phyloP scores from a whole-genome alignment of 768 basidiomycete species.

The Hydnomerulius pinastri region DNA sequence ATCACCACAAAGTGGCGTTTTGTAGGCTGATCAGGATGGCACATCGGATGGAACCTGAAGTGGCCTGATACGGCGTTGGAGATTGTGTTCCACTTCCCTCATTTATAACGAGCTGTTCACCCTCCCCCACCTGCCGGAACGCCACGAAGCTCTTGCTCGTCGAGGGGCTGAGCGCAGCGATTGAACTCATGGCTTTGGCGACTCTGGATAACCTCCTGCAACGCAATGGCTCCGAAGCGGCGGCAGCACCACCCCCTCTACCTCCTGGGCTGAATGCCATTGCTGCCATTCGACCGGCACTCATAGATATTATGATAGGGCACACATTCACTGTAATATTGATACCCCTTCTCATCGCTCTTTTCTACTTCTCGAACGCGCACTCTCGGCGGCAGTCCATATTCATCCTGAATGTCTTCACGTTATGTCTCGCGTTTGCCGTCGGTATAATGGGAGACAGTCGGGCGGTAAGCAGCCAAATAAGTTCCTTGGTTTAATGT shows the following conservation, averaged over 20 bases:
- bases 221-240: background rate
- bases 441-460: conserved; percentile 12
- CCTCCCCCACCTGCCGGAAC: no score
- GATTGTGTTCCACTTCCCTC: no score
- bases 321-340: conserved; percentile 16
- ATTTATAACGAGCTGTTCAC: no score
- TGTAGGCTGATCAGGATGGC: no score
- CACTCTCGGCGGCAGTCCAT: conserved; percentile 15
- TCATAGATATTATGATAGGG: conserved; percentile 21
- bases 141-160: no score
- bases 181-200: background rate
- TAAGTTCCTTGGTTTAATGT: background rate
- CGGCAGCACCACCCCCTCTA: background rate
- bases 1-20: no score
- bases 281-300: conserved; percentile 11
- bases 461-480: conserved; percentile 2
- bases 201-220: background rate
- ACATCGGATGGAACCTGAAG: no score
- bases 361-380: conserved; percentile 14
- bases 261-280: background rate
- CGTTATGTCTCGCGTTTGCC: conserved; percentile 6
- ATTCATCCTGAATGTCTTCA: conserved; percentile 13
- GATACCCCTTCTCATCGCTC: conserved; percentile 13
- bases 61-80: no score
- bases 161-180: background rate